These are phyloP conservation scores for Lactifluus echinatus DNA, from an alignment of 768 basidiomycete genomes.

Conservation along the genomic window DNA sequence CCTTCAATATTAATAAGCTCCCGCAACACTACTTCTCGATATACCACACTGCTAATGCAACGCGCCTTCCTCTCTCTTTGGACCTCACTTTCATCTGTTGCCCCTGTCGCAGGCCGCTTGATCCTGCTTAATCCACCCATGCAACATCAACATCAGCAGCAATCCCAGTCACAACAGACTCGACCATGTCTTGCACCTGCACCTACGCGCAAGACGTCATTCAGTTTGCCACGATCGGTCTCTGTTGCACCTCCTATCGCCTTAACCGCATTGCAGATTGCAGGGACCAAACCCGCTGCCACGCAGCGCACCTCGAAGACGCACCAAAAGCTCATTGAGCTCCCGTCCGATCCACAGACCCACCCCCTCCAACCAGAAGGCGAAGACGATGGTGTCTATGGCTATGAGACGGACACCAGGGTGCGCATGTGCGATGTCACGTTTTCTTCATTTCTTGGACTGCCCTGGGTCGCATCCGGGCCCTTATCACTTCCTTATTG, in stretches of 20 bases:
- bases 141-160: constrained; percentile 4
- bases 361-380: constrained; percentile 39
- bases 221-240: neutral
- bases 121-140: neutral
- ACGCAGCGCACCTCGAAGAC: constrained; percentile 82
- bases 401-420: constrained; percentile 56
- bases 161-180: neutral
- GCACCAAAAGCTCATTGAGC: constrained; percentile 80
- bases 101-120: neutral
- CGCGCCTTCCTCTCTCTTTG: too few relatives aligned
- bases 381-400: constrained; percentile 44
- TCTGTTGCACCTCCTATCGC: neutral
- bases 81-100: too few relatives aligned
- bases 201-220: neutral
- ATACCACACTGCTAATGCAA: too few relatives aligned
- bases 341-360: constrained; percentile 87
- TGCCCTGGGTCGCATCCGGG: too few relatives aligned
- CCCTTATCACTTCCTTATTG: too few relatives aligned
- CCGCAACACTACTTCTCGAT: too few relatives aligned
- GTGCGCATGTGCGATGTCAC: too few relatives aligned
- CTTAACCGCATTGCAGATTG: neutral
- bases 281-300: constrained; percentile 5
- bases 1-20: too few relatives aligned
- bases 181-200: neutral
- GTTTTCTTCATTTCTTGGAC: too few relatives aligned